These are phyloP conservation scores for Diplodia sapinea DNA, from an alignment of 2,329 filamentous ascomycete species.

Conservation along the genomic window DNA sequence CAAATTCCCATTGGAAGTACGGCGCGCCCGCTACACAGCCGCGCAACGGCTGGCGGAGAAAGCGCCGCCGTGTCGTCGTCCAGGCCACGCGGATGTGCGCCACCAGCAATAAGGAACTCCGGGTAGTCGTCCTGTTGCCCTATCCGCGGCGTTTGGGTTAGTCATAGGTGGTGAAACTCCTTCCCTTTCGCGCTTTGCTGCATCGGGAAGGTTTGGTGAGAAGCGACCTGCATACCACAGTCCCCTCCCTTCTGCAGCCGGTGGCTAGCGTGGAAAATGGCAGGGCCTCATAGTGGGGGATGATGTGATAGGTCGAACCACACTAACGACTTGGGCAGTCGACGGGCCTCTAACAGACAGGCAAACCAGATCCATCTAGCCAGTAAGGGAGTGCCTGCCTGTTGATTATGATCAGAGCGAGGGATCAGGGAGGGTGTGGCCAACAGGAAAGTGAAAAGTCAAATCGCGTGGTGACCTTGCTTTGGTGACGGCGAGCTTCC, in stretches of 20 bases:
- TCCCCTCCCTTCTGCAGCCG: too few relatives aligned
- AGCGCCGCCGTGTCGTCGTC: background rate
- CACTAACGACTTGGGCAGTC: too few relatives aligned
- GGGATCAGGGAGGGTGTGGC: background rate
- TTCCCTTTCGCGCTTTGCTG: background rate
- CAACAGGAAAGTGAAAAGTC: background rate
- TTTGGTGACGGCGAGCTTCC: background rate
- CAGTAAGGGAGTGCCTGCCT: background rate
- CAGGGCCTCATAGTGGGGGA: too few relatives aligned
- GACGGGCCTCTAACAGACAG: too few relatives aligned
- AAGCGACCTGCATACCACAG: background rate
- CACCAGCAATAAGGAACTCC: background rate
- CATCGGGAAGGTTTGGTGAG: background rate
- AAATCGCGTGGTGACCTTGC: too few relatives aligned
- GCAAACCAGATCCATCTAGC: too few relatives aligned
- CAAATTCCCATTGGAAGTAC: too few relatives aligned
- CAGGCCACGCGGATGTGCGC: background rate
- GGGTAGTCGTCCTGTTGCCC: background rate
- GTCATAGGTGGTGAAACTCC: background rate
- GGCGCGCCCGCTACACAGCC: background rate
- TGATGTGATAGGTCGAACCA: too few relatives aligned
- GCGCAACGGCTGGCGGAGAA: background rate
- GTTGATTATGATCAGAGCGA: background rate
- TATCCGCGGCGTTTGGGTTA: slow-evolving; percentile 17
- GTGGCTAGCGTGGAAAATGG: too few relatives aligned